Base-by-base conservation (phyloP, 1,284 basidiomycete species). In the Irpex lacteus region DNA sequence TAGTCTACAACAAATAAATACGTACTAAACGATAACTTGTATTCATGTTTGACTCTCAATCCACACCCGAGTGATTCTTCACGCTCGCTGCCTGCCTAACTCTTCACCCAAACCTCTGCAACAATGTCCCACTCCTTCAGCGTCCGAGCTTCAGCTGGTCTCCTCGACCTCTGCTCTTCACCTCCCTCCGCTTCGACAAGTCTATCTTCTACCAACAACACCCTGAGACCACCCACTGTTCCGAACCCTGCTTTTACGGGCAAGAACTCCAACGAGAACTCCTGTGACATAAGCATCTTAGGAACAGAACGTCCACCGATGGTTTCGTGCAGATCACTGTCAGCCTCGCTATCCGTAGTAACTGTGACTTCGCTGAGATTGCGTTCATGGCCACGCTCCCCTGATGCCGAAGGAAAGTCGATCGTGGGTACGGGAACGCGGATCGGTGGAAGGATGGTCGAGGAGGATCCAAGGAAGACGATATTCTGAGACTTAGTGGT, bases 91-190 rank as follows among this genome's bases (percentile, higher is more conserved):
- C 26, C 26, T 2, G 26, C 6, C 54, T 47, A 53, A 21, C 76
- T 71, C 61, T 72, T 74, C 59, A 90, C 82, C 89, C 88, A 91
- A 38, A 89, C 73, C 73, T 92, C 90, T 9, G 81, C 84, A 52
- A 92, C 75, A 5, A 87, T 78, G 65, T 87, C 88, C 80, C 89
- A 87, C 75, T 92, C 89, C 69, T 83, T 87, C 68, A 92, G 69
- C 32, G 78, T 79, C 61, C 77, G 77, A 26, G 71, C 72, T 60
- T 80, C 78, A 50, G 74, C 74, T 64, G 69, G 68, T 38, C 64
- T 63, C 65, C 62, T 66, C 50, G 68, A 63, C 18, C 67, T 65
- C 50, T 70, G 72, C 15, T 74, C 71, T 8, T 58, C 62, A 2
- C 78, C 79, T 58, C 75, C 77, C 53, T 82, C 79, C 59, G 77